Base-by-base conservation (phyloP, 2,329 filamentous ascomycete genomes). In the Pezicula radicicola region DNA sequence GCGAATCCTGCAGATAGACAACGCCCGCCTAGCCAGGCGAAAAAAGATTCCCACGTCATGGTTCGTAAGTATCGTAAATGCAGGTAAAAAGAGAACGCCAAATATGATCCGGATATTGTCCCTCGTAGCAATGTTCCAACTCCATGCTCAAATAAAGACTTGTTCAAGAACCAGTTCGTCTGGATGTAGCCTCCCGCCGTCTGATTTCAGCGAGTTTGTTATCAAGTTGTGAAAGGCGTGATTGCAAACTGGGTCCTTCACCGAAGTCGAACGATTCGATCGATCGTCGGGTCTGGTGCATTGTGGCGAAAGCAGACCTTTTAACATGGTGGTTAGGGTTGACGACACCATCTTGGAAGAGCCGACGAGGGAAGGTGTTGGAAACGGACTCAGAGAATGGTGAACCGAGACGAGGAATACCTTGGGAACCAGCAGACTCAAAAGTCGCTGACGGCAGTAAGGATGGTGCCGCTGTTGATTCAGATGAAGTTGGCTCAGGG, bases 321-420 rank as follows among this genome's bases (percentile, higher is more conserved):
- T 18, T 72, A 70, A 46, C 42, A 13, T 8, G 30, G 15, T 45
- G 42, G 75, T 71, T 50, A 1, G 60, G 28, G 28, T 30, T 59
- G 12, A 57, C 48, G 4, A 52, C 50, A 1, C 48, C 46, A 30
- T 65, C 57, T 57, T 77, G 75, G 30, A 74, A 76, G 28, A 78
- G 65, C 39, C 83, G 75, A 52, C 79, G 80, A n/a, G 83, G 83
- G 55, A 85, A 83, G 43, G 82, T 85, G 60, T 81, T 75, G 65
- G 76, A 72, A 50, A 66, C 71, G 9, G 72, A 64, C 33, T 72
- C 72, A 7, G 74, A 70, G 56, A 86, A 85, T 0, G 83, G 83
- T 5, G 83, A 86, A 28, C 83, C 80, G 4, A 86, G 72, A 6
- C 81, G 75, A 13, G 74, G 71, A 39, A 45, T 45, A 6, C 8